Conservation (phyloP, 148 eudicot species). For the Amaranthus cruentus region DNA sequence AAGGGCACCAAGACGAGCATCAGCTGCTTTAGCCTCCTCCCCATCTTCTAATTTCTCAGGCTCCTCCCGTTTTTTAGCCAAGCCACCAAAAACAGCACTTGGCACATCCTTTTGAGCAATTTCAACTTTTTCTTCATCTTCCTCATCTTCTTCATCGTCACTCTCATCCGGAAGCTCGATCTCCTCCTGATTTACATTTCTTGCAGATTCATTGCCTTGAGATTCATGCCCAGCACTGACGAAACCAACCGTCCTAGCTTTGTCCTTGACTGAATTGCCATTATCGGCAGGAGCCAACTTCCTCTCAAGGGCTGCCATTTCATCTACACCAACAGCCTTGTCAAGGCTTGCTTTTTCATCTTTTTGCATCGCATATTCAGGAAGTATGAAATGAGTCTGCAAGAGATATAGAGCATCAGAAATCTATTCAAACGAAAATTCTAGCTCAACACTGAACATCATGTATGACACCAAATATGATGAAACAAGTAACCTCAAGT, state of each 20-base stretch:
- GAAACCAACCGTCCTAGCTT: constrained; percentile 52
- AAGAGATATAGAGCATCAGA: constrained; percentile 9
- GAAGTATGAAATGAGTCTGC: constrained; percentile 84
- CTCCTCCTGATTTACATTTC: constrained; percentile 55
- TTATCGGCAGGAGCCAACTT: constrained; percentile 51
- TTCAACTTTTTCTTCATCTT: constrained; percentile 54
- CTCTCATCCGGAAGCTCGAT: constrained; percentile 86
- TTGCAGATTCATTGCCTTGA: constrained; percentile 29
- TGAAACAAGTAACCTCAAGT: not conserved
- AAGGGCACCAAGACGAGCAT: constrained; percentile 61
- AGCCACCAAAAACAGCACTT: constrained; percentile 76
- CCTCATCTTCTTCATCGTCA: constrained; percentile 52
- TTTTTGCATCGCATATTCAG: constrained; percentile 81
- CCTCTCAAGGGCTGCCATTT: constrained; percentile 89
- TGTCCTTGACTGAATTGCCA: constrained; percentile 25
- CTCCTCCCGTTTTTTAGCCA: constrained; percentile 62
- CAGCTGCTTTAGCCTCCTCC: constrained; percentile 36
- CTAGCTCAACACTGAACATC: not conserved
- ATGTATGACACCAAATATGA: not conserved
- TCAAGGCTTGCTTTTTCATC: constrained; percentile 51
- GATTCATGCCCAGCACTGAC: constrained; percentile 80
- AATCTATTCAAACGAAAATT: not conserved
- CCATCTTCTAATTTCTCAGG: constrained; percentile 29
- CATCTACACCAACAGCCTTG: constrained; percentile 56
- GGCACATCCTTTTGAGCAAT: constrained; percentile 83